Conservation (phyloP, 176 grass and related monocot species). For the Cocos nucifera region DNA sequence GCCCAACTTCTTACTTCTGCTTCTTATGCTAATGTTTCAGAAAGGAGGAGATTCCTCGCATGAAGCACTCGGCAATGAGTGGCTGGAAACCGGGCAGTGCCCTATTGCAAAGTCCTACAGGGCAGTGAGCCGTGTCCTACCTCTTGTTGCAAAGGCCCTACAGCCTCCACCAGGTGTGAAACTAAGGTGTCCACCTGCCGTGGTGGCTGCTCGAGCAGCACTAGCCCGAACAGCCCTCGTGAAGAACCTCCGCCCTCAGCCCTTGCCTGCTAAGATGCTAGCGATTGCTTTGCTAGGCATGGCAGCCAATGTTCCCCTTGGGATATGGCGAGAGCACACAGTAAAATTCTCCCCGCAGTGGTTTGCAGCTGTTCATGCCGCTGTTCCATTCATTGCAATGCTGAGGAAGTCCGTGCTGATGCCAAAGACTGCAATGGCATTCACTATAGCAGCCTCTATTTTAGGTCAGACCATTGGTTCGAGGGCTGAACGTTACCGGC, state of each 20-base stretch:
- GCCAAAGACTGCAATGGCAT: conserved; percentile 79
- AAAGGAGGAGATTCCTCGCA: conserved; percentile 55
- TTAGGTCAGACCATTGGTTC: conserved; percentile 89
- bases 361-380: conserved; percentile 79
- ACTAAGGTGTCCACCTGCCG: conserved; percentile 72
- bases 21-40: conserved; percentile 24
- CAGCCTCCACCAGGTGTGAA: conserved; percentile 71
- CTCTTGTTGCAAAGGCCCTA: conserved; percentile 73
- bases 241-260: conserved; percentile 80
- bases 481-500: conserved; percentile 57
- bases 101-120: conserved; percentile 81
- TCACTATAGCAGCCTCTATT: conserved; percentile 91
- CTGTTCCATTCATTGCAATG: conserved; percentile 86
- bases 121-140: conserved; percentile 68
- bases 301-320: conserved; percentile 86
- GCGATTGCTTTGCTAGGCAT: conserved; percentile 77
- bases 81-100: conserved; percentile 90
- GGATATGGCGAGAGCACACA: conserved; percentile 87
- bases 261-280: conserved; percentile 73
- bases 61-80: conserved; percentile 68
- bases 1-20: conserved; percentile 2
- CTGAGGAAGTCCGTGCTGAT: conserved; percentile 83
- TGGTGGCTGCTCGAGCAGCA: conserved; percentile 66
- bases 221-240: conserved; percentile 66
- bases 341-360: conserved; percentile 88